Percentiles rank a stretch among this genome's conserved stretches.
phyloP scores from a whole-genome alignment of 176 grass and related monocot genomes.

The Carex scoparia region DNA sequence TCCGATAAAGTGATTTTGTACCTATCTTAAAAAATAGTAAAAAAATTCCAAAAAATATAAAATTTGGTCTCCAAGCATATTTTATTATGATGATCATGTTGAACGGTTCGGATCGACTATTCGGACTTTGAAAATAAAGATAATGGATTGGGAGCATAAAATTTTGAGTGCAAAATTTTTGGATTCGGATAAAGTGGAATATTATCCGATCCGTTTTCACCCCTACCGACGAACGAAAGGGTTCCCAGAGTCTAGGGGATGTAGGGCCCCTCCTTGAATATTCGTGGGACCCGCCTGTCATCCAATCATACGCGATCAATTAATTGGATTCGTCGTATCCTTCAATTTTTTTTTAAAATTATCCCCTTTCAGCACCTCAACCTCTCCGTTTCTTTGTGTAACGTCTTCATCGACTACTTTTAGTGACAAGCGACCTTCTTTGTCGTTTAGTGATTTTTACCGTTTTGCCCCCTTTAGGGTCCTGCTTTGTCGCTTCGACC shows the following conservation, averaged over 20 bases:
- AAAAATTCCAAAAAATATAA: no score
- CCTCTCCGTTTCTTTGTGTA: not conserved
- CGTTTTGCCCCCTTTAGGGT: slow-evolving; percentile 6
- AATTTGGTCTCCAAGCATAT: no score
- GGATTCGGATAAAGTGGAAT: no score
- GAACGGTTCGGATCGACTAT: no score
- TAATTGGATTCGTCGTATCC: not conserved
- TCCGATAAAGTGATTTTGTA: no score
- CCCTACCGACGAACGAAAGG: not conserved
- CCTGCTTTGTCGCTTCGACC: no score
- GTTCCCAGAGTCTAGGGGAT: not conserved
- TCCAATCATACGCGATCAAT: not conserved
- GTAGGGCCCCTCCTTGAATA: not conserved
- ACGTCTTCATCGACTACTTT: not conserved
- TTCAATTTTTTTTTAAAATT: not conserved
- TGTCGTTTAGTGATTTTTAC: slow-evolving; percentile 30
- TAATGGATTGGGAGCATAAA: no score
- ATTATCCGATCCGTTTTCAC: no score
- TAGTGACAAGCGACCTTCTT: slow-evolving; percentile 3
- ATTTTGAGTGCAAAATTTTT: no score
- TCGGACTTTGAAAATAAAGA: no score
- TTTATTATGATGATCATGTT: no score
- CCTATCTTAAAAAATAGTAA: no score
- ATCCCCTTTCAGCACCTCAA: not conserved
- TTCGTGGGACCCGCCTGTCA: not conserved